phyloP scores from a whole-genome alignment of 805 yeast genomes.

The Dipodascopsis tothii region DNA sequence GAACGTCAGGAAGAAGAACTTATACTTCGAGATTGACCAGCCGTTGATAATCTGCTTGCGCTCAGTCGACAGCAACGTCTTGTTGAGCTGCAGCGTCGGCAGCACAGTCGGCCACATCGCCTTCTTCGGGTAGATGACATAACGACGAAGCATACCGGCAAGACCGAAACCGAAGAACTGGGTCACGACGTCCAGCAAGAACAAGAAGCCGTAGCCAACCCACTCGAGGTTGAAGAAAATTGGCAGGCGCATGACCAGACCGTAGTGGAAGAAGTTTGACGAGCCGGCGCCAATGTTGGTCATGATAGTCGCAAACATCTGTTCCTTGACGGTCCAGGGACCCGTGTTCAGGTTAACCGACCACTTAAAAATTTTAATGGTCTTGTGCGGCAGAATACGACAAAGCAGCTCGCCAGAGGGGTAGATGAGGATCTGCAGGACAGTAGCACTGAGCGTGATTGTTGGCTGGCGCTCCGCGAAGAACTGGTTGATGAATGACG shows the following conservation, averaged over 20 bases:
- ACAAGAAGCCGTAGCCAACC: constrained; percentile 4
- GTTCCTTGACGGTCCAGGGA: constrained; percentile 56
- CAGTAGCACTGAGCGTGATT: constrained; percentile 43
- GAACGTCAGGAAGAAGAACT: constrained; percentile 41
- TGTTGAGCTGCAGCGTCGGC: constrained; percentile 40
- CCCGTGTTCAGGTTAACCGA: constrained; percentile 47
- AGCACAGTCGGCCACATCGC: constrained; percentile 60
- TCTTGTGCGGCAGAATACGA: constrained; percentile 19
- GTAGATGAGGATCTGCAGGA: constrained; percentile 52
- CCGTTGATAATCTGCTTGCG: constrained; percentile 40
- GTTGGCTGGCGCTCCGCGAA: constrained; percentile 52
- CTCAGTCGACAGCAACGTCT: constrained; percentile 16
- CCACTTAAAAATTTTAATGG: constrained; percentile 26
- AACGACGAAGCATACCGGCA: constrained; percentile 52
- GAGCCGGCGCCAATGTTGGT: constrained; percentile 7
- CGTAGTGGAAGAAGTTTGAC: constrained; percentile 40
- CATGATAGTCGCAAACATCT: constrained; percentile 48
- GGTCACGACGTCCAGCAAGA: constrained; percentile 46
- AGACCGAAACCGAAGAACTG: constrained; percentile 59
- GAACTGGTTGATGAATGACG: constrained; percentile 33
- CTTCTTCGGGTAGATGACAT: constrained; percentile 51
- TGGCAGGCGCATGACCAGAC: constrained; percentile 28
- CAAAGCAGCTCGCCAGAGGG: constrained; percentile 39
- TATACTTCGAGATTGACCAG: constrained; percentile 49
- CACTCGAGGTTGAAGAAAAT: constrained; percentile 11